Conservation (phyloP, 192 early-diverging fungal genomes). For the Borealophlyctis nickersoniae region DNA sequence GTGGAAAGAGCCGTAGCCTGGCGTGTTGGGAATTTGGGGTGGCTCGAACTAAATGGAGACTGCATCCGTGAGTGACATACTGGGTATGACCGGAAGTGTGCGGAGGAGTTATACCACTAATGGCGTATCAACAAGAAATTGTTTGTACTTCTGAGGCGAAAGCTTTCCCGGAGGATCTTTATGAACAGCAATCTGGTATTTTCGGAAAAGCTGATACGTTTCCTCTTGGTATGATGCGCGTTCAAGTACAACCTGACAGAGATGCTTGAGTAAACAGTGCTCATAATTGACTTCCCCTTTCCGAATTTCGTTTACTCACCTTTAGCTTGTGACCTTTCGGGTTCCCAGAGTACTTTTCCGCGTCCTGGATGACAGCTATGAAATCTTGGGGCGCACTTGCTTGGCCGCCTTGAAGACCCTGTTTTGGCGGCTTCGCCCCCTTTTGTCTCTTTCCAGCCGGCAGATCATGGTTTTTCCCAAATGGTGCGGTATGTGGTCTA, state of each 20-base stretch:
- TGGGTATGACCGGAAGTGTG: not conserved
- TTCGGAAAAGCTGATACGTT: conserved; percentile 71
- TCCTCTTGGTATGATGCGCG: conserved; percentile 67
- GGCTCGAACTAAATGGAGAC: conserved; percentile 1
- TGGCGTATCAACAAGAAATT: conserved; percentile 79
- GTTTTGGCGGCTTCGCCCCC: too few relatives aligned
- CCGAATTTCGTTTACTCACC: conserved; percentile 6
- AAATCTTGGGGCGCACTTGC: conserved; percentile 7
- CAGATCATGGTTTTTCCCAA: too few relatives aligned
- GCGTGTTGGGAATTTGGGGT: conserved; percentile 14
- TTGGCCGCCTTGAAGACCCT: too few relatives aligned
- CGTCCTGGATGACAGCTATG: conserved; percentile 7
- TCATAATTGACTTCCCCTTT: too few relatives aligned
- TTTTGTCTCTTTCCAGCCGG: too few relatives aligned
- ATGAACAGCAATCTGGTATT: conserved; percentile 84
- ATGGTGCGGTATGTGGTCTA: too few relatives aligned
- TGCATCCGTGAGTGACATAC: too few relatives aligned
- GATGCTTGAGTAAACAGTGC: too few relatives aligned
- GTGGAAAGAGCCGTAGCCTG: conserved; percentile 78
- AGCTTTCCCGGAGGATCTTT: conserved; percentile 59
- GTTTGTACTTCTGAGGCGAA: conserved; percentile 45
- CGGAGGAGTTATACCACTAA: conserved; percentile 24
- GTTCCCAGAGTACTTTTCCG: conserved; percentile 8
- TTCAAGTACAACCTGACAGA: conserved; percentile 52
- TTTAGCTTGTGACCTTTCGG: conserved; percentile 32